Evolutionary conservation across 176 grass and related monocot genomes (phyloP).

Genomic region (Musa schizocarpa): DNA sequence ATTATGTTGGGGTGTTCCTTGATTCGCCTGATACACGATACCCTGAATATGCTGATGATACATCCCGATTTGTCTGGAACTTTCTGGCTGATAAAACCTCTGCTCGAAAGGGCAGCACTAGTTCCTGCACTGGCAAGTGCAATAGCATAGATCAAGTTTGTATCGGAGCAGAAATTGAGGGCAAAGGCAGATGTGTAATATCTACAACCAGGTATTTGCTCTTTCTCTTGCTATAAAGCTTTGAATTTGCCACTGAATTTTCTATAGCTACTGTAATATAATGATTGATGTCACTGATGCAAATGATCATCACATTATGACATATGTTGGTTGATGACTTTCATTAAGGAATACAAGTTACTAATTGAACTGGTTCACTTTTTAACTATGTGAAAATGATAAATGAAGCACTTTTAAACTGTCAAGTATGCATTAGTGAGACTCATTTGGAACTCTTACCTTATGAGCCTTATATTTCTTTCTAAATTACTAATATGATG

Average conservation of each 20-base stretch:
- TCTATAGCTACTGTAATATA: background rate
- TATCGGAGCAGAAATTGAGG: slow-evolving; percentile 57
- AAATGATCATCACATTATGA: background rate
- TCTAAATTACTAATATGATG: too few relatives aligned
- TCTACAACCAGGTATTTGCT: slow-evolving; percentile 71
- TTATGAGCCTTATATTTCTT: too few relatives aligned
- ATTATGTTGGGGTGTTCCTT: slow-evolving; percentile 95
- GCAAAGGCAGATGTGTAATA: slow-evolving; percentile 66
- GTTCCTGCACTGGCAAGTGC: slow-evolving; percentile 63
- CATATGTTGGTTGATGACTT: background rate
- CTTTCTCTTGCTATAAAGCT: background rate
- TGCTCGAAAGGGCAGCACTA: slow-evolving; percentile 24
- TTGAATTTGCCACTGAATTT: background rate
- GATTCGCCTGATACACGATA: slow-evolving; percentile 43
- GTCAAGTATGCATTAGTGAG: too few relatives aligned
- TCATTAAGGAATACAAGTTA: background rate
- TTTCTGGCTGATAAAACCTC: slow-evolving; percentile 68
- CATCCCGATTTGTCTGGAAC: slow-evolving; percentile 91
- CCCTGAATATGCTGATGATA: slow-evolving; percentile 73
- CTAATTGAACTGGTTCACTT: background rate
- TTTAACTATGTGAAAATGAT: background rate
- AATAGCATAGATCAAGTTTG: slow-evolving; percentile 47
- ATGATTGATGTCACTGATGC: background rate
- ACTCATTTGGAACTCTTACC: too few relatives aligned
- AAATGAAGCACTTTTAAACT: too few relatives aligned